Percentiles rank a stretch among this genome's conserved stretches.
Evolutionary conservation across 495 filamentous ascomycete genomes (phyloP).

Genomic region (Aspergillus nanangensis): DNA sequence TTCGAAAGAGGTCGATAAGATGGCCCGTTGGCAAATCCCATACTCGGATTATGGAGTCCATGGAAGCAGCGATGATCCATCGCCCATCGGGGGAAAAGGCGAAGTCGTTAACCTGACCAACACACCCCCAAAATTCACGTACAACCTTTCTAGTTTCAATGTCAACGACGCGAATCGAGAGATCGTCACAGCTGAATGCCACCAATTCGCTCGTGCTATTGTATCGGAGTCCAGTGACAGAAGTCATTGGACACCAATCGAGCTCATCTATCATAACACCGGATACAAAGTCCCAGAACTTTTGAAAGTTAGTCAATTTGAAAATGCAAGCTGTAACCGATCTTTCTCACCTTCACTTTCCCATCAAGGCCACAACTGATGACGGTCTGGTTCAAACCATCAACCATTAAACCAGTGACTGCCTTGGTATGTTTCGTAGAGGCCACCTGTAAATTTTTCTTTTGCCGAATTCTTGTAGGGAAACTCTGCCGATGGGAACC

Average conservation of each 20-base stretch:
- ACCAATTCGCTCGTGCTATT: conserved; percentile 79
- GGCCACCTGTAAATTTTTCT: conserved; percentile 40
- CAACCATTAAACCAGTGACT: conserved; percentile 80
- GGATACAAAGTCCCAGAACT: conserved; percentile 89
- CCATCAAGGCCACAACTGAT: conserved; percentile 87
- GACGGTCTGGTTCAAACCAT: conserved; percentile 75
- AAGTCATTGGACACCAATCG: conserved; percentile 78
- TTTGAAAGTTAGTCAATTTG: not conserved
- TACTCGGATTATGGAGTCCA: conserved; percentile 75
- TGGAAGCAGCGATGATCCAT: conserved; percentile 87
- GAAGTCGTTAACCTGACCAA: conserved; percentile 78
- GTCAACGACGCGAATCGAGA: conserved; percentile 84
- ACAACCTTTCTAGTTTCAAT: conserved; percentile 85
- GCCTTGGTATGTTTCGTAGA: conserved; percentile 69
- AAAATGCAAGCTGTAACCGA: not conserved
- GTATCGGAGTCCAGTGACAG: conserved; percentile 69
- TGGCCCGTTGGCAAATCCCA: conserved; percentile 97
- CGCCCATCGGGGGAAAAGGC: conserved; percentile 89
- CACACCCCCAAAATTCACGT: conserved; percentile 86
- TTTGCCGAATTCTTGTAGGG: conserved; percentile 64
- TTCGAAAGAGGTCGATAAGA: conserved; percentile 81
- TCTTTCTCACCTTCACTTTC: conserved; percentile 63
- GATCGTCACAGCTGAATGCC: conserved; percentile 84
- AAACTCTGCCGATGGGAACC: conserved; percentile 81
- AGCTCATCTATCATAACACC: conserved; percentile 76